Evolutionary conservation across 2,329 filamentous ascomycete species (phyloP).

Genomic region (Ophiostoma himal-ulmi): DNA sequence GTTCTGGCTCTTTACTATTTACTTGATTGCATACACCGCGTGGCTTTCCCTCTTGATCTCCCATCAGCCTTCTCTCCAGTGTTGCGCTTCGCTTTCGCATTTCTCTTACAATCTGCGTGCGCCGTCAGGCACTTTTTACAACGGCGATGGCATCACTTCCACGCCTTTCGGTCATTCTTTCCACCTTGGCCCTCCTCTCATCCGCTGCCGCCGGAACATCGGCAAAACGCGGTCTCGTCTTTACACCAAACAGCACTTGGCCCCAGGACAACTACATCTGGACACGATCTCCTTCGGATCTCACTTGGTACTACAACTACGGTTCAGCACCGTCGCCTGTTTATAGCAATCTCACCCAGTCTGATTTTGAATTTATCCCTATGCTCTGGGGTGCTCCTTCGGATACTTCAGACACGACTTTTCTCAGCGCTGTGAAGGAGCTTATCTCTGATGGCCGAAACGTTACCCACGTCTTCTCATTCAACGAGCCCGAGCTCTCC

Average conservation of each 20-base stretch:
- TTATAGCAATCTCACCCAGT: conserved; percentile 45
- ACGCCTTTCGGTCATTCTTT: background rate
- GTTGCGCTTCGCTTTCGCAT: background rate
- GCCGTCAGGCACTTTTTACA: background rate
- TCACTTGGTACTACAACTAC: conserved; percentile 89
- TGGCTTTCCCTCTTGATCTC: background rate
- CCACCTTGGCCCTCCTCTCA: background rate
- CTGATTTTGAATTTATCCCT: conserved; percentile 66
- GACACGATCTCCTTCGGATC: conserved; percentile 48
- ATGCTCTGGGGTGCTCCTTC: conserved; percentile 66
- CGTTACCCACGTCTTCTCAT: conserved; percentile 63
- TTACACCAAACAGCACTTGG: conserved; percentile 51
- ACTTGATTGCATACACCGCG: background rate
- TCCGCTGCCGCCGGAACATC: conserved; percentile 35
- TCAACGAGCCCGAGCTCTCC: conserved; percentile 71
- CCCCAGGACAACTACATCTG: conserved; percentile 62
- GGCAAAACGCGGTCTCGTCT: conserved; percentile 67
- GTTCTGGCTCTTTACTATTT: background rate
- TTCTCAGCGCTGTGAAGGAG: conserved; percentile 52
- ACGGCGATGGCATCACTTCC: background rate
- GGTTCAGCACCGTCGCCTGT: conserved; percentile 47
- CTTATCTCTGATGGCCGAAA: conserved; percentile 50
- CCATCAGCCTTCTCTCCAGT: background rate
- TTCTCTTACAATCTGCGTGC: background rate
- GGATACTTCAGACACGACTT: conserved; percentile 49